Base-by-base conservation (phyloP, 179 eudicot species). In the Pouteria campechiana region DNA sequence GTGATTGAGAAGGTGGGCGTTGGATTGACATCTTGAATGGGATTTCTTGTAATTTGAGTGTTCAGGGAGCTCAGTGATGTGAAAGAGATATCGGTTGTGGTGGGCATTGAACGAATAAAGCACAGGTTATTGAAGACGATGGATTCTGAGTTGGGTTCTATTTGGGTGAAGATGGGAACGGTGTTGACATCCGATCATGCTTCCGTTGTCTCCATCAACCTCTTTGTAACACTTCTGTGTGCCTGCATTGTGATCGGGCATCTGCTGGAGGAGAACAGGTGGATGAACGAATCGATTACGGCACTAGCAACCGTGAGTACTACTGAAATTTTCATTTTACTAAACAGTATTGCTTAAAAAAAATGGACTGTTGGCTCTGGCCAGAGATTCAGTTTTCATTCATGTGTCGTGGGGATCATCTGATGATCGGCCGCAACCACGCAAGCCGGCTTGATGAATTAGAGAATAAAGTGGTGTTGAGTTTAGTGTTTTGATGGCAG, bases 211-310 rank as follows among this genome's bases (percentile, higher is more conserved):
- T 68, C 95, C 1, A 79, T 86, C 60, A 82, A 75, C 69, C 46
- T 90, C 49, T 90, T 90, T 41, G 94, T 86, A 34, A 86, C 94
- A 1, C 75, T 90, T 39, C 67, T 90, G 3, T 79, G 89, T 43
- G 82, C 68, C 24, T 86, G 98, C 49, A 86, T 90, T 20, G 79
- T 90, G 41, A 63, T 90, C 7, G 98, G 98, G 34, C 98, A 90
- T 65, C 75, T 90, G 40, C 67, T 86, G 16, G 96, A 86, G 68
- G 96, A 86, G 63, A 82, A 67, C 44, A 79, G 96, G 7, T 90
- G 98, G 98, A 75, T 90, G 92, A 90, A 90, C 19, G 98, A 82
- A 63, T 86, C 98, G 17, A 90, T 90, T 44, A 90, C 98, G 4
- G 84, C 98, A 22, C 70, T 90, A 38, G 27, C 65, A 46, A 76